Conservation (phyloP, 306 rosid species). For the Luffa acutangula region DNA sequence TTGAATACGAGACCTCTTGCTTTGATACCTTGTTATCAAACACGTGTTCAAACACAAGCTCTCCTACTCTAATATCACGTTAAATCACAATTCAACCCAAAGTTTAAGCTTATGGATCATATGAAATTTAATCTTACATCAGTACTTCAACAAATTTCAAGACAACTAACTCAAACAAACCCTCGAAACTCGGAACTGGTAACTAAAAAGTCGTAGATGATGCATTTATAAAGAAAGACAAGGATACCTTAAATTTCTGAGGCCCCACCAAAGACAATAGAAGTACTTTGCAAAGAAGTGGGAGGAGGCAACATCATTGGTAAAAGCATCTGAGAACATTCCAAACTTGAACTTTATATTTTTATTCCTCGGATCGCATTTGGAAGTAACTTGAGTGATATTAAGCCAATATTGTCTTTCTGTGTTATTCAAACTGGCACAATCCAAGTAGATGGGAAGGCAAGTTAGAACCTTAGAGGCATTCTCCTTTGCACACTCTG, state of each 20-base stretch:
- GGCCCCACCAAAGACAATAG: slow-evolving; percentile 75
- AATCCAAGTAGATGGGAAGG: slow-evolving; percentile 48
- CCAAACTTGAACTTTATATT: slow-evolving; percentile 52
- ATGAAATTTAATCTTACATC: neutral
- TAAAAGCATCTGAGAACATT: slow-evolving; percentile 67
- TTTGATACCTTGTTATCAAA: too few relatives aligned
- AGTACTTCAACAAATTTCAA: neutral
- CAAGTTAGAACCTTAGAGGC: slow-evolving; percentile 29
- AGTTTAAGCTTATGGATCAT: neutral
- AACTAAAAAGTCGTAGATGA: neutral
- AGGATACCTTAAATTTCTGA: slow-evolving; percentile 64
- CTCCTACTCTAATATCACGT: neutral
- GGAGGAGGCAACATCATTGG: slow-evolving; percentile 46
- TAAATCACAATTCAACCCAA: neutral
- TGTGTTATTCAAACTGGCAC: slow-evolving; percentile 24
- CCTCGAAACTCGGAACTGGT: neutral
- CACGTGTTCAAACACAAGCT: too few relatives aligned
- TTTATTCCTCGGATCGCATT: slow-evolving; percentile 37
- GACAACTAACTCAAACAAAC: neutral
- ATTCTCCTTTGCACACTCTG: slow-evolving; percentile 39
- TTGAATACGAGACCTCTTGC: too few relatives aligned
- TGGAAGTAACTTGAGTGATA: slow-evolving; percentile 30
- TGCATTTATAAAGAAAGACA: neutral
- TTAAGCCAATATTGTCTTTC: slow-evolving; percentile 59
- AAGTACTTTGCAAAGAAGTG: slow-evolving; percentile 50